Base-by-base conservation (phyloP, 371 early-diverging fungal species). In the Lichtheimia ornata region DNA sequence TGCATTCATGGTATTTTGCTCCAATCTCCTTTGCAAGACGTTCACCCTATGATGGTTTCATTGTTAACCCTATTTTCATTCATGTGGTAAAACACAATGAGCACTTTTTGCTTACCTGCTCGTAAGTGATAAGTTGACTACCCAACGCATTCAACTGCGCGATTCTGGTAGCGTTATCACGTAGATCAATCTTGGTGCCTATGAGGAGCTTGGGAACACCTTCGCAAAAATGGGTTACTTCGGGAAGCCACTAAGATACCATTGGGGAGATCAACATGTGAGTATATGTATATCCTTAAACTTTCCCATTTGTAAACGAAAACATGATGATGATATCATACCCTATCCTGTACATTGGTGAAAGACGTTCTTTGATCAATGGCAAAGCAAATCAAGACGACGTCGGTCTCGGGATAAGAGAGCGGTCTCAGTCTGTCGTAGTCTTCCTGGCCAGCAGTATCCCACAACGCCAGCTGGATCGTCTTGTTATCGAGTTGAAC, bases 371-470 rank as follows among this genome's bases (percentile, higher is more conserved):
- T 86, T 20, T 82, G 72, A 56, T 88, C 85, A 53, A 88, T 80
- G 25, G 84, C 77, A 71, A 87, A 88, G 53, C 88, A 88, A 28
- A 92, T 88, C 42, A 92, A 74, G 25, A 91, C 77, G 17, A 89
- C 89, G 61, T 92, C 81, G 14, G 90, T 81, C 64, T 89, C 91
- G 30, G 90, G 88, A 64, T 91, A 92, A 14, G 87, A 86, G 22
- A 91, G 73, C 6, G 91, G 90, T n/a, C 92, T 70, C 60, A 91
- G 69, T 56, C 88, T 76, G 76, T 95, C 95, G 70, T 93, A 95
- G 69, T 95, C 95, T 71, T 96, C 96, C 71, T 96, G 96, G 27
- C 93, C 66, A 50, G 96, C 96, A 65, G 88, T 87, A 76, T 87
- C 88, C 88, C 88, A 88, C 41, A 88, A 64, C 24, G 86, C 85